Evolutionary conservation across 805 yeast genomes (phyloP), one percentile per base, ranked within the genome.

Genomic region (Ogataea methanolica): DNA sequence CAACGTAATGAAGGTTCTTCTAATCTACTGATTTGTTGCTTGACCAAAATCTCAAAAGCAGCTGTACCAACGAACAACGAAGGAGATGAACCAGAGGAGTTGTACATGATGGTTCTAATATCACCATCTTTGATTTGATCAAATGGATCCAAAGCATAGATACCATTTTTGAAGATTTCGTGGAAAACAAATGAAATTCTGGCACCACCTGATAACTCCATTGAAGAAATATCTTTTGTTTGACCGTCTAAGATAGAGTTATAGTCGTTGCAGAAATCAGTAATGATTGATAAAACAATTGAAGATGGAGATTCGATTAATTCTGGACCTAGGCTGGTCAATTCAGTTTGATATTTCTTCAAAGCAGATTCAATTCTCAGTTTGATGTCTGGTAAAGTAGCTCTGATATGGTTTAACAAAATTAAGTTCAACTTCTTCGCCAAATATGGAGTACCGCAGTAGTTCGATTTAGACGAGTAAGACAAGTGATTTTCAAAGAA

Each of bases 401-500:
- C 81, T 67, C 86, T 83, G 67, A 94, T 94, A 70, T 94, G 99
- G 63, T 84, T 89, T 70, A 89, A 76, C 59, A 94, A 77, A 57
- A 94, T 88, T 39, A 85, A 82, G 69, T 88, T 94, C 62, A 94
- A 79, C 69, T 90, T 88, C 65, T 89, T 87, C 44, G 98, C 97
- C 63, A 94, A 75, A 67, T 85, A 94, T 37, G 97, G 97, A n/a
- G 99, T 94, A 67, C 99, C 99, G 70, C 99, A 94, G 71, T 83
- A 92, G 62, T 88, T 95, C 7, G 97, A 92, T 66, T 92, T 94
- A 33, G 94, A 85, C 58, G 89, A 79, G 70, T 94, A 94, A 21
- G 96, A 82, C 7, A 96, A 83, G 68, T 94, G 99, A 56, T 78
- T 76, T 68, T 88, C 97, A 61, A 94, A 94, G 61, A 82, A 94